A percentile compares a stretch with the other conserved stretches of the same genome.
Evolutionary conservation across 2,329 filamentous ascomycete species (phyloP).

Genomic region (Fusarium sarcochroum): DNA sequence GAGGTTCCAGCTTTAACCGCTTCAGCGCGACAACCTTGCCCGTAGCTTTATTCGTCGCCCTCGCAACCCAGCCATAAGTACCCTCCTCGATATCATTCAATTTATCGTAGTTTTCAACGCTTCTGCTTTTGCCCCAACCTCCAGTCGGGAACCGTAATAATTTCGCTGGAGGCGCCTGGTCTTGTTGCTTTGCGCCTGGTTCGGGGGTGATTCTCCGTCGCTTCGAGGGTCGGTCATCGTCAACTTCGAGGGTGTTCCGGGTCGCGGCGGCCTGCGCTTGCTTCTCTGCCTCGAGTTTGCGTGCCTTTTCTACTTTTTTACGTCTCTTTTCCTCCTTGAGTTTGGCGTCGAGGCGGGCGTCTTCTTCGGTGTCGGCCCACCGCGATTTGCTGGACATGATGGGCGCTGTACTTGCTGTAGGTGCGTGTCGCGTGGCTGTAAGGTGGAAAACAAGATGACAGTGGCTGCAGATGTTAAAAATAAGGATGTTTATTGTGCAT

Average conservation of each 20-base stretch:
- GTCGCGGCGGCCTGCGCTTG: constrained; percentile 55
- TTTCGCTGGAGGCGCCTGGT: constrained; percentile 56
- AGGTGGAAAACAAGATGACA: too few species aligned
- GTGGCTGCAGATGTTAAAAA: not conserved
- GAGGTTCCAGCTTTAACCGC: constrained; percentile 88
- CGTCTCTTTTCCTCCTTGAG: constrained; percentile 91
- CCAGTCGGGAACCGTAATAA: constrained; percentile 80
- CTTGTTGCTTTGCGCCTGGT: constrained; percentile 47
- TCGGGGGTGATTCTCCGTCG: constrained; percentile 72
- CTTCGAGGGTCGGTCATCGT: constrained; percentile 66
- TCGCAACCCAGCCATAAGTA: constrained; percentile 93
- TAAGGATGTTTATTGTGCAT: not conserved
- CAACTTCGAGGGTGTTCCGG: constrained; percentile 21
- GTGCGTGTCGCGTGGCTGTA: not conserved
- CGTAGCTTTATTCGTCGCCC: constrained; percentile 80
- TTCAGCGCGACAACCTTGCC: constrained; percentile 92
- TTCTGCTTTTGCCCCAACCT: constrained; percentile 78
- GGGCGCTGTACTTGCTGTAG: not conserved
- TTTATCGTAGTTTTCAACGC: constrained; percentile 89
- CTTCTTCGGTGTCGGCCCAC: constrained; percentile 90
- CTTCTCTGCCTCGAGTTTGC: constrained; percentile 68
- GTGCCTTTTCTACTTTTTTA: constrained; percentile 84
- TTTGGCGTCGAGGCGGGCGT: constrained; percentile 79
- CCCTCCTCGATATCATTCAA: constrained; percentile 98
- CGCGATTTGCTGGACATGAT: constrained; percentile 79